These are phyloP conservation scores for Tremellales sp. DNA, from an alignment of 1,284 basidiomycete genomes.

Conservation along the genomic window DNA sequence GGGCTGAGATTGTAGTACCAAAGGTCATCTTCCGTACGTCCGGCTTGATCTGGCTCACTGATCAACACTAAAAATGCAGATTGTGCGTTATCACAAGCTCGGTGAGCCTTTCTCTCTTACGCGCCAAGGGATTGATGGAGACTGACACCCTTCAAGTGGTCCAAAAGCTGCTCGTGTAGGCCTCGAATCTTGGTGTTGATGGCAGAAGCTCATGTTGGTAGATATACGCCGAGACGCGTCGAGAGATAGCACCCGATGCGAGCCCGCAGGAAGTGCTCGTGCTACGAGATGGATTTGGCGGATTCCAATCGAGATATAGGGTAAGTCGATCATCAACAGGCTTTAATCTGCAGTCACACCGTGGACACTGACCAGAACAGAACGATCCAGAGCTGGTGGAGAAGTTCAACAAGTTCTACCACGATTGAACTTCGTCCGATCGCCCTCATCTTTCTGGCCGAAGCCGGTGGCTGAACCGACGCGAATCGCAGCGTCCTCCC, in stretches of 20 bases:
- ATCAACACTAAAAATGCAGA: slow-evolving; percentile 20
- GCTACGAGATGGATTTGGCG: slow-evolving; percentile 46
- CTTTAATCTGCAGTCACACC: not conserved
- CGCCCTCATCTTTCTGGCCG: too few relatives aligned
- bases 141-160: slow-evolving; percentile 21
- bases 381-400: slow-evolving; percentile 45
- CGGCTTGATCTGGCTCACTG: not conserved
- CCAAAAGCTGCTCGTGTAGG: slow-evolving; percentile 46
- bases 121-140: not conserved
- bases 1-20: slow-evolving; percentile 26
- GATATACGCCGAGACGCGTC: slow-evolving; percentile 45
- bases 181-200: not conserved
- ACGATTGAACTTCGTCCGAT: slow-evolving; percentile 30
- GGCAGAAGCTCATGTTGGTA: slow-evolving; percentile 5
- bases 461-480: too few relatives aligned
- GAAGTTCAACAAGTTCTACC: slow-evolving; percentile 48
- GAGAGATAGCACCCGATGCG: slow-evolving; percentile 9
- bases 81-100: slow-evolving; percentile 45
- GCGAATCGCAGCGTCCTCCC: too few relatives aligned
- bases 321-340: slow-evolving; percentile 22
- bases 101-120: slow-evolving; percentile 22
- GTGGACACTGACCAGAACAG: slow-evolving; percentile 14
- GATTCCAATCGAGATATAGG: slow-evolving; percentile 43
- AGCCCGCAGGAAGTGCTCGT: slow-evolving; percentile 43
- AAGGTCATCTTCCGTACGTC: slow-evolving; percentile 46